Evolutionary conservation across 331 rosid genomes (phyloP), one percentile per base, ranked within the genome.

Genomic region (Arachis monticola): DNA sequence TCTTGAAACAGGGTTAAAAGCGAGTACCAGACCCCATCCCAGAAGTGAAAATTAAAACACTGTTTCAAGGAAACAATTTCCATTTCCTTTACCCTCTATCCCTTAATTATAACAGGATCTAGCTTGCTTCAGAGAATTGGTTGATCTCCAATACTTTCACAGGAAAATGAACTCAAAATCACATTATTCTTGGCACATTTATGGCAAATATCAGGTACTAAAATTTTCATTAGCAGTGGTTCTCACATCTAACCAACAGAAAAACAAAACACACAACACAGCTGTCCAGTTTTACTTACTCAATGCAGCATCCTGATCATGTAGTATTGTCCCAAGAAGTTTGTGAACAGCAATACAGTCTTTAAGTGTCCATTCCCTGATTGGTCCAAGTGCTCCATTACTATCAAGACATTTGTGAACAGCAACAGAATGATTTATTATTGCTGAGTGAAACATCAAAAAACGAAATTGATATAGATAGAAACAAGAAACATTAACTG

Each of bases 341-440:
- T 81, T 88, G 87, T 87, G 92, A 72, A 95, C 90, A 22, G 89
- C 84, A 63, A 92, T 81, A 77, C 86, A 90, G 73, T 95, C 99
- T 79, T 78, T 84, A 40, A 95, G 93, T 73, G 82, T 87, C 99
- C 97, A 92, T 77, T 86, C 86, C 72, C 70, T 53, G 65, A 87
- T 72, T 12, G 80, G 91, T 81, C 97, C 96, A 22, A 85, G 85
- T 57, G 93, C 89, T 78, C 90, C 99, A 83, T 84, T 87, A 42
- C 97, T 95, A 64, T 55, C 56, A 77, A n/a, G 57, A 75, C 14
- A 69, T 76, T 38, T 27, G 30, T 27, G 30, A 27, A 27, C 30
- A 27, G 30, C 30, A 27, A 76, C 66, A 47, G 35, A 57, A 60
- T 46, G 46, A 63, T 69, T 79, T 50, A 71, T 53, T 7, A 68